Evolutionary conservation across 257 asterid genomes (phyloP), one percentile per base, ranked within the genome.

Genomic region (Scutellaria galericulata): DNA sequence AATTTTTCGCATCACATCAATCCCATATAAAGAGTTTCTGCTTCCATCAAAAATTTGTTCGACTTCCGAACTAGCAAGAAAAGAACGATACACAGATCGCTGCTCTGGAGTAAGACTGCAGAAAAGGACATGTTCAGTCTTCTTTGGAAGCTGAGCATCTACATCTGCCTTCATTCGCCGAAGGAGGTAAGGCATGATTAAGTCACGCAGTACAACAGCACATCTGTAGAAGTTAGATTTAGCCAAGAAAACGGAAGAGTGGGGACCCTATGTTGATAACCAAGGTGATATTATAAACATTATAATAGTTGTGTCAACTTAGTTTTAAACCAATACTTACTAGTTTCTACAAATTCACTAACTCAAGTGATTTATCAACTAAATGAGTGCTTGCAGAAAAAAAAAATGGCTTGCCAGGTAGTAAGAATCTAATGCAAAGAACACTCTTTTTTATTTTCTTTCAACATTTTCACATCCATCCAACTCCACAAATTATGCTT

Each of bases 21-120:
- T 95, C 73, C 99, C 99, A 54, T 71, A 95, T 1, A 95, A 88
- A 39, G 99, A 88, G 74, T 95, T 95, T 66, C 89, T 87, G 86
- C 66, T 88, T 62, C 99, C 99, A 78, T 90, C 90, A 46, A 95
- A 86, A 72, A 95, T 95, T 70, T 90, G 87, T 79, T 95, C 99
- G 48, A 95, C 99, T 73, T 95, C 99, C 9, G 98, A 90, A 84
- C 99, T 95, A 55, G 99, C 97, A 58, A 95, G 98, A 87, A 95
- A 95, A 45, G 99, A 91, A 77, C 97, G 96, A 77, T 95, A 95
- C 39, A 88, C 76, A 69, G 99, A 86, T 64, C 97, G 85, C 85
- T 95, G 99, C 71, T 78, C 96, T 31, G 83, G 71, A 40, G 99
- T 87, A 74, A 95, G 97, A 78, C 99, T 87, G 83, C 99, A 95